A percentile compares a stretch with the other conserved stretches of the same genome.
These are phyloP conservation scores for Ustilago cynodontis DNA, from an alignment of 1,284 basidiomycete genomes.

Conservation along the genomic window DNA sequence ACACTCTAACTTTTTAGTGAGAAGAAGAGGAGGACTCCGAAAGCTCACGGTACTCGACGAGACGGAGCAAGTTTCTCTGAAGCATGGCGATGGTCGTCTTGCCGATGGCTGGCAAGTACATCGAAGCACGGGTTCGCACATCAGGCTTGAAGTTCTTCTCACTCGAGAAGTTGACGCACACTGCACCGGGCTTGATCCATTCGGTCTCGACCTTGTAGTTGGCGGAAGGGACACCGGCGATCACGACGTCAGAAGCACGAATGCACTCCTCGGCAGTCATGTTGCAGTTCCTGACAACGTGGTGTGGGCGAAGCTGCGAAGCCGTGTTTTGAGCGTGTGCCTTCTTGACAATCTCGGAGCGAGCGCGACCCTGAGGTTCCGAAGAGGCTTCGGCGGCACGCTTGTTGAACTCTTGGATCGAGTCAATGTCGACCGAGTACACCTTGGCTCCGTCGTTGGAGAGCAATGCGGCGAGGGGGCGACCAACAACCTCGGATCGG, in stretches of 20 bases:
- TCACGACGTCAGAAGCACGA: conserved; percentile 63
- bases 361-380: conserved; percentile 36
- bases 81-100: conserved; percentile 98
- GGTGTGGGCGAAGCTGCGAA: conserved; percentile 75
- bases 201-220: conserved; percentile 89
- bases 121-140: conserved; percentile 80
- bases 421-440: conserved; percentile 93
- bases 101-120: conserved; percentile 81
- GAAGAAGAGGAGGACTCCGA: conserved; percentile 16
- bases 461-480: conserved; percentile 91
- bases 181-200: conserved; percentile 89
- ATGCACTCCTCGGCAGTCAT: conserved; percentile 60
- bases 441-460: conserved; percentile 96
- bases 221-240: conserved; percentile 72
- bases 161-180: conserved; percentile 91
- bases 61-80: conserved; percentile 83
- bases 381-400: conserved; percentile 41
- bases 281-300: conserved; percentile 75
- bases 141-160: conserved; percentile 97
- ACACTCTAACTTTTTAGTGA: not conserved
- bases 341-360: conserved; percentile 67
- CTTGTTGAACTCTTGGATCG: conserved; percentile 78
- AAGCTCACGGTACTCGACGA: conserved; percentile 60
- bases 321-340: conserved; percentile 74
- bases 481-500: conserved; percentile 95